phyloP scores from a whole-genome alignment of 2,329 filamentous ascomycete genomes.

The Zopfia rhizophila region DNA sequence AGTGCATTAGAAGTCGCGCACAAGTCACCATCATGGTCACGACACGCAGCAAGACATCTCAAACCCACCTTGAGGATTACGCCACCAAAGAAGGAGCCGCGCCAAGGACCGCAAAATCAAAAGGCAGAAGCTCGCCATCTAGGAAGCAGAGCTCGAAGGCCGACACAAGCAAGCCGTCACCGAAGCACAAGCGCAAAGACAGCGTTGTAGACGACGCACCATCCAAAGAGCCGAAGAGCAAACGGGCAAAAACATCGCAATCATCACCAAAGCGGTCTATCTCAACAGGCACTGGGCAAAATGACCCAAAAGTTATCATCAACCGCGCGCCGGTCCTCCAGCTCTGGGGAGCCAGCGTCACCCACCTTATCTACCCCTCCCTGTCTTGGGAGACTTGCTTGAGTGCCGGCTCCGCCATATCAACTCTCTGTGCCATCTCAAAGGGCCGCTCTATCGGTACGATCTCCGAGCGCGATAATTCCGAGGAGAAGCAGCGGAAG shows the following conservation, averaged over 20 bases:
- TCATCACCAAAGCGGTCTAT: background rate
- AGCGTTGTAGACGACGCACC: background rate
- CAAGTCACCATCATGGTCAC: slow-evolving; percentile 22
- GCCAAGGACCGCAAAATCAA: background rate
- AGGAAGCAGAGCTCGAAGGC: no score
- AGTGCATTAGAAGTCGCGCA: no score
- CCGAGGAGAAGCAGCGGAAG: slow-evolving; percentile 27
- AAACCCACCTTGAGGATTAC: slow-evolving; percentile 20
- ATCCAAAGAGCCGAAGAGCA: background rate
- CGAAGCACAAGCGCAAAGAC: background rate
- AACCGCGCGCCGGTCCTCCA: slow-evolving; percentile 46
- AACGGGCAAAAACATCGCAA: background rate
- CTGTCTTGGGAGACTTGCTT: slow-evolving; percentile 43
- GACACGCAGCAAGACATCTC: slow-evolving; percentile 20
- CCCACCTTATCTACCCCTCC: slow-evolving; percentile 35
- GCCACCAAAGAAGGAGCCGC: slow-evolving; percentile 3
- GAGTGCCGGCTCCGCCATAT: slow-evolving; percentile 41
- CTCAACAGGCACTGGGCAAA: background rate
- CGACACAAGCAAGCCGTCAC: no score
- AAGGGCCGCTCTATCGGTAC: slow-evolving; percentile 46
- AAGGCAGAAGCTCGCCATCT: background rate
- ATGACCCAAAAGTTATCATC: slow-evolving; percentile 33
- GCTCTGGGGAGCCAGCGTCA: slow-evolving; percentile 38
- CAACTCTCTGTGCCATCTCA: slow-evolving; percentile 40
- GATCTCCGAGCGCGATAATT: slow-evolving; percentile 31